phyloP scores from a whole-genome alignment of 768 basidiomycete species.

The Tubosaeta sp. region DNA sequence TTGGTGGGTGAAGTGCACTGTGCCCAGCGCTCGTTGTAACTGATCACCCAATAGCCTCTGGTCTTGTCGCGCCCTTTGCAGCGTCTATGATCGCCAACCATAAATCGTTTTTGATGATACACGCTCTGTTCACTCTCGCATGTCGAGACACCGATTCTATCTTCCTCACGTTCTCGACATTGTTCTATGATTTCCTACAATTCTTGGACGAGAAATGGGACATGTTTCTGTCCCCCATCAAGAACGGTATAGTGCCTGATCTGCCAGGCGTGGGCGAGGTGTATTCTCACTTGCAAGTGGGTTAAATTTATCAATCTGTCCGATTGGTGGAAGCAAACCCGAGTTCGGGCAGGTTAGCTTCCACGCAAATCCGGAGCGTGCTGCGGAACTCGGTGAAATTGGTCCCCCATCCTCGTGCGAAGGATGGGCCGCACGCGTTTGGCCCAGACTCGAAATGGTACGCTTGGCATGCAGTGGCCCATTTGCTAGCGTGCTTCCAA shows the following conservation, averaged over 20 bases:
- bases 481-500: background rate
- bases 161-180: background rate
- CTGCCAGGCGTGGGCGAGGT: slow-evolving; percentile 4
- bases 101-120: background rate
- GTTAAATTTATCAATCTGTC: background rate
- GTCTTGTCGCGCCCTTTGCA: background rate
- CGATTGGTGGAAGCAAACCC: background rate
- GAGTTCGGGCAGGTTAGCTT: background rate
- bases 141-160: background rate
- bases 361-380: background rate
- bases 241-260: slow-evolving; percentile 6
- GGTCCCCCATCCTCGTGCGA: background rate
- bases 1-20: background rate
- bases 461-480: background rate
- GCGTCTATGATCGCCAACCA: background rate
- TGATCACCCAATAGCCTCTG: background rate
- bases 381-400: slow-evolving; percentile 4
- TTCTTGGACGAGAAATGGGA: slow-evolving; percentile 4
- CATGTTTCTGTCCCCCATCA: background rate
- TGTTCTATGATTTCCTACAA: background rate
- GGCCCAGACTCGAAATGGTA: background rate
- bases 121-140: background rate
- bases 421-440: slow-evolving; percentile 9
- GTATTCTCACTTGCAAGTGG: slow-evolving; percentile 2
- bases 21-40: background rate